Evolutionary conservation across 352 stramenopile genomes (phyloP), one percentile per base, ranked within the genome.

Genomic region (Phytophthora multivora): DNA sequence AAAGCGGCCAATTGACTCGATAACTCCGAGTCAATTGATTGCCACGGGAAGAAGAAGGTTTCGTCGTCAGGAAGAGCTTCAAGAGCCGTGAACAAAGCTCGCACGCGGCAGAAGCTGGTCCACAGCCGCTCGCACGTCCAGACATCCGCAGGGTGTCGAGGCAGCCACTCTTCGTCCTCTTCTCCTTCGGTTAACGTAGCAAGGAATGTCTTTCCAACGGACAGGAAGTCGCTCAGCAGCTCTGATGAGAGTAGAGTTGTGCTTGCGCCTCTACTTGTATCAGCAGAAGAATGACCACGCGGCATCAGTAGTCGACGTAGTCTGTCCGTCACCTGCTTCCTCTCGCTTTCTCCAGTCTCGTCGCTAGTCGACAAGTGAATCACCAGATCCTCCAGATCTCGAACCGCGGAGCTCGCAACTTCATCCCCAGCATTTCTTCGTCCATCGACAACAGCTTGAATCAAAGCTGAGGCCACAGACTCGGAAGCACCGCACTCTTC

Each of bases 141-240:
- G 18, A 36, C 39, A 26, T 10, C 30, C 13, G 38, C 38, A 23
- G 45, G 54, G 26, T 58, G 16, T 42, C 46, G 49, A 7, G n/a
- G 3, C 3, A 55, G 10, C 63, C 63, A 71, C 11, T 50, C 50
- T 5, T 23, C n/a, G n/a, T 54, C 35, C 12, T 23, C 19, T 18
- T 30, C 2, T 30, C 51, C 30, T 18, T 45, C 21, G 9, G 11
- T 31, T 15, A 58, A 19, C 13, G 42, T 16, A 0, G 7, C n/a
- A 19, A 58, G 15, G 1, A 52, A 57, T 1, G 36, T 19, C 5
- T 26, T 16, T 12, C 26, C 36, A 5, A 77, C 30, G 4, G 58
- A 68, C 23, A 77, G 12, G 13, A 77, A 15, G 18, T 80, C 71
- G 26, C 31, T 71, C 3, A 77, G 35, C 18, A 80, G 16, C 18